Conservation (phyloP, 805 yeast genomes). For the Cyberlindnera mississippiensis region DNA sequence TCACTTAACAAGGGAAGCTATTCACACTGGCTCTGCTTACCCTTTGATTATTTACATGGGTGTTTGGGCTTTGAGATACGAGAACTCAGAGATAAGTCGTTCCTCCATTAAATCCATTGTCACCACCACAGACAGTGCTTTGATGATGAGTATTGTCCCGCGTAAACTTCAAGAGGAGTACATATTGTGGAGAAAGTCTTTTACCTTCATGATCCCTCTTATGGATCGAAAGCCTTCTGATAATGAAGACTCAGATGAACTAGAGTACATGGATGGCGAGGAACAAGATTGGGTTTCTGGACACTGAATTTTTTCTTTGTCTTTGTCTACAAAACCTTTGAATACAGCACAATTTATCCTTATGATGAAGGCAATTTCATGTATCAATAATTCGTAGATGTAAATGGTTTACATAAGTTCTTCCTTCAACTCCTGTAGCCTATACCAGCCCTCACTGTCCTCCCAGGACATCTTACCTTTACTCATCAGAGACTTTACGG, state of each 20-base stretch:
- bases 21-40: conserved; percentile 25
- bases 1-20: conserved; percentile 29
- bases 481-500: conserved; percentile 70
- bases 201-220: conserved; percentile 16
- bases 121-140: conserved; percentile 9
- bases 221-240: neutral
- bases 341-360: neutral
- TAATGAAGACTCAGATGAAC: neutral
- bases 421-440: conserved; percentile 40
- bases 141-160: conserved; percentile 7
- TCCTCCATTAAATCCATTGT: conserved; percentile 20
- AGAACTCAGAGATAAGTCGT: conserved; percentile 29
- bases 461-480: conserved; percentile 81
- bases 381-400: neutral
- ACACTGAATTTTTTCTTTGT: too few species aligned
- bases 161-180: conserved; percentile 5
- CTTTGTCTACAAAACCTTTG: neutral
- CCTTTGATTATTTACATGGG: conserved; percentile 33
- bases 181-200: conserved; percentile 10
- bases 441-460: conserved; percentile 72
- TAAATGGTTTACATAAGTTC: conserved; percentile 1
- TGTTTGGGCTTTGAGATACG: conserved; percentile 37
- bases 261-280: neutral
- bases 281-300: too few species aligned
- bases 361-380: too few species aligned